Evolutionary conservation across 208 protist species (phyloP), one percentile per base, ranked within the genome.

Genomic region (Acanthamoeba lugdunensis): DNA sequence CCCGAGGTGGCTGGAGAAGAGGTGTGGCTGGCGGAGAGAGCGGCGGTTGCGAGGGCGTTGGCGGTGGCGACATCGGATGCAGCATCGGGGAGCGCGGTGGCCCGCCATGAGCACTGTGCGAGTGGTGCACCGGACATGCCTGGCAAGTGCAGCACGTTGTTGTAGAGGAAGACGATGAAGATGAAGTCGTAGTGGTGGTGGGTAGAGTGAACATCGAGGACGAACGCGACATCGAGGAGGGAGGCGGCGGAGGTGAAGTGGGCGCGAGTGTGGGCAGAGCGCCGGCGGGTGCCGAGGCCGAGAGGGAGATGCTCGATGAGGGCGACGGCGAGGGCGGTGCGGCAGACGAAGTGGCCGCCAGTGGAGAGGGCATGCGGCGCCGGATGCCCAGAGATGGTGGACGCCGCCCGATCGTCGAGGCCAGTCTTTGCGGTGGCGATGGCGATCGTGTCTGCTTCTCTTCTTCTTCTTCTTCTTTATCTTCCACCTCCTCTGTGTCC

Each of bases 61-160:
- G 71, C 23, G 71, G 71, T 8, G 71, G 71, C 71, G 71, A 79
- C 71, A 75, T 75, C 28, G 67, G 58, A 25, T 63, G 67, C 67
- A 41, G 14, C 67, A 75, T 75, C n/a, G 67, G 67, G 6, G 30
- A 30, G 14, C 67, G 37, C 6, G 33, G 71, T n/a, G 71, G 71
- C 4, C 41, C 25, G 14, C 16, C 71, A 5, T 5, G 37, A 52
- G 8, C 6, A 52, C 52, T 18, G 52, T 75, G 67, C 58, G 58
- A 18, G 71, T 23, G 18, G 37, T 79, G 71, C 21, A 79, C 71
- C 1, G 71, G 71, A 8, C 71, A 79, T 18, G 71, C 37, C 8
- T 50, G 30, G 1, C 71, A 79, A 21, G 71, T 79, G 71, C 71
- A 79, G 71, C 71, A 52, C 71, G 71, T 25, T 7, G 71, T 52